Percentiles rank a stretch among this genome's conserved stretches.
Conservation (phyloP, 805 yeast genomes). For the Candida bentonensis region DNA sequence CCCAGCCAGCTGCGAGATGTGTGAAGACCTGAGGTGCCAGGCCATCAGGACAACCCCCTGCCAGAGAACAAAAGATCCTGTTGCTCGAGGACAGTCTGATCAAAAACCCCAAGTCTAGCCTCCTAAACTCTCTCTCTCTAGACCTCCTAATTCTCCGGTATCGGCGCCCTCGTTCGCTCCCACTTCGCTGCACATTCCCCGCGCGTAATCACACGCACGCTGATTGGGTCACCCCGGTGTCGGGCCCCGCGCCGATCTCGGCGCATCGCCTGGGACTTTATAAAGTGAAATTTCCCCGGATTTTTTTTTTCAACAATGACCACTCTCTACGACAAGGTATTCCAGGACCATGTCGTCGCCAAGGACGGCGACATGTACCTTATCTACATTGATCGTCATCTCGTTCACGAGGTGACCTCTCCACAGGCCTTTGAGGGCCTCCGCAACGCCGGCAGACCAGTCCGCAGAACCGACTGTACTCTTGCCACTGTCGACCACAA, state of each 20-base stretch:
- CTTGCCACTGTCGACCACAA: conserved; percentile 94
- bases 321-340: conserved; percentile 92
- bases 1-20: too few relatives aligned
- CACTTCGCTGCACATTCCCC: not conserved
- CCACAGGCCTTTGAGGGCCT: conserved; percentile 99
- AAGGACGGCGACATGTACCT: conserved; percentile 74
- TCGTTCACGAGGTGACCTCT: conserved; percentile 96
- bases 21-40: too few relatives aligned
- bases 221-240: not conserved
- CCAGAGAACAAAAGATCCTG: too few relatives aligned
- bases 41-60: too few relatives aligned
- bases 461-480: conserved; percentile 85
- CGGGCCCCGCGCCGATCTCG: not conserved
- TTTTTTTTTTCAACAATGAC: not conserved
- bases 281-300: not conserved
- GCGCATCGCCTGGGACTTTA: not conserved
- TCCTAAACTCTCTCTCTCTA: too few relatives aligned
- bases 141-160: too few relatives aligned
- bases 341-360: conserved; percentile 87
- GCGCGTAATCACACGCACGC: not conserved
- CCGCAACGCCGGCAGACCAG: conserved; percentile 70
- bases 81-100: too few relatives aligned
- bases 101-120: too few relatives aligned
- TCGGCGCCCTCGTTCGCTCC: too few relatives aligned
- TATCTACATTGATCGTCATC: conserved; percentile 88